Conservation (phyloP, 495 filamentous ascomycete genomes). For the Penicillium roqueforti region DNA sequence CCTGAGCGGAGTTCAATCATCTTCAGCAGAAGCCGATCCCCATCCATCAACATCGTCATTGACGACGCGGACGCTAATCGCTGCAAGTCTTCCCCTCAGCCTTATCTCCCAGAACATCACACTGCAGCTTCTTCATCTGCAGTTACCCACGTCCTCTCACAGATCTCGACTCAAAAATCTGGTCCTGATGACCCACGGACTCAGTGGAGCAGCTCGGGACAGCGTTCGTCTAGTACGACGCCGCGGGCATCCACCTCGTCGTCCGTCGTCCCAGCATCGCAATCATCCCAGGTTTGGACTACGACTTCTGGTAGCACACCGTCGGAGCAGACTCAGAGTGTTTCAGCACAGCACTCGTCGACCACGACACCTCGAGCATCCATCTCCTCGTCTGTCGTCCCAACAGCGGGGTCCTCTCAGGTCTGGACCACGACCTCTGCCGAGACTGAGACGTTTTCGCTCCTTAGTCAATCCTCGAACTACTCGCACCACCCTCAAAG, state of each 20-base stretch:
- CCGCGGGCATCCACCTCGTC: constrained; percentile 2
- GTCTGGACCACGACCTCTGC: constrained; percentile 12
- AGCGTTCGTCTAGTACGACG: background rate
- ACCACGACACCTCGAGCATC: background rate
- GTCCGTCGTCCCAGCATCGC: background rate
- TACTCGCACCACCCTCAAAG: background rate
- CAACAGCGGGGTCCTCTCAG: constrained; percentile 11
- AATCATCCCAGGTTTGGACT: background rate
- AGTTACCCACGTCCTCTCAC: background rate
- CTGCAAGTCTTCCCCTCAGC: background rate
- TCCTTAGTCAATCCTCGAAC: background rate
- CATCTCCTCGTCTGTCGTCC: background rate
- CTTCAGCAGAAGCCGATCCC: constrained; percentile 26
- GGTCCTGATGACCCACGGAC: background rate
- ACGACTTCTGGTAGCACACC: background rate
- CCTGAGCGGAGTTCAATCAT: constrained; percentile 28
- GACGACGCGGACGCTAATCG: constrained; percentile 8
- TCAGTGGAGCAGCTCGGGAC: background rate
- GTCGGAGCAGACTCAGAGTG: background rate
- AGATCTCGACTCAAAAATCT: background rate
- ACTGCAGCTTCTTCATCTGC: constrained; percentile 3
- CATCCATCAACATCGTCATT: constrained; percentile 22
- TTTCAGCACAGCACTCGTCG: background rate
- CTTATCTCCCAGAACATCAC: constrained; percentile 9
- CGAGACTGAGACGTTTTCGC: background rate